These are phyloP conservation scores for Solanum ossicruentum DNA, from an alignment of 257 asterid genomes.

Conservation along the genomic window DNA sequence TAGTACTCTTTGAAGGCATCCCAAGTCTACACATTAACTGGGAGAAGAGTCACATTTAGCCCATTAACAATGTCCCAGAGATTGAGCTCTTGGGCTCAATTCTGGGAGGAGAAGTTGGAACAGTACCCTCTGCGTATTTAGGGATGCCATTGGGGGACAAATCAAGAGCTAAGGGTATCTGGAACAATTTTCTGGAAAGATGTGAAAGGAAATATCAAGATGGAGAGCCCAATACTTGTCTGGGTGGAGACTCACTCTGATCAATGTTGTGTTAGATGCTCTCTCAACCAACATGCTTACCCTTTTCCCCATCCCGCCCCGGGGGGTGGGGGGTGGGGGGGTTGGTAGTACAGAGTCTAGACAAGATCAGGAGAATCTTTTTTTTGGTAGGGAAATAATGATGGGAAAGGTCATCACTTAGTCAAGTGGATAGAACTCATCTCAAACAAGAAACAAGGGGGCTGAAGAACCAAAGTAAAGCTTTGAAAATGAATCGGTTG, in stretches of 20 bases:
- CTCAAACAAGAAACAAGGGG: not conserved
- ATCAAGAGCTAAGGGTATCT: not conserved
- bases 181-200: not conserved
- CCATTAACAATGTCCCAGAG: not conserved
- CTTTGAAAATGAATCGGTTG: not conserved
- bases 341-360: no score
- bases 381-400: not conserved
- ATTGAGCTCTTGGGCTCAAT: not conserved
- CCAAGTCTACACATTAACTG: not conserved
- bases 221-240: no score
- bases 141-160: not conserved
- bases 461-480: not conserved
- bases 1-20: not conserved
- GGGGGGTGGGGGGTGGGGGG: no score
- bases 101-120: not conserved
- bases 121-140: not conserved
- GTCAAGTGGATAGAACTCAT: not conserved
- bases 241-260: no score
- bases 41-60: not conserved
- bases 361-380: not conserved
- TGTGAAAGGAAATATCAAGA: no score
- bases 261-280: no score
- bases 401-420: not conserved
- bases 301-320: no score
- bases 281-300: no score